Conservation (phyloP, 306 rosid species). For the Castanospermum australe region DNA sequence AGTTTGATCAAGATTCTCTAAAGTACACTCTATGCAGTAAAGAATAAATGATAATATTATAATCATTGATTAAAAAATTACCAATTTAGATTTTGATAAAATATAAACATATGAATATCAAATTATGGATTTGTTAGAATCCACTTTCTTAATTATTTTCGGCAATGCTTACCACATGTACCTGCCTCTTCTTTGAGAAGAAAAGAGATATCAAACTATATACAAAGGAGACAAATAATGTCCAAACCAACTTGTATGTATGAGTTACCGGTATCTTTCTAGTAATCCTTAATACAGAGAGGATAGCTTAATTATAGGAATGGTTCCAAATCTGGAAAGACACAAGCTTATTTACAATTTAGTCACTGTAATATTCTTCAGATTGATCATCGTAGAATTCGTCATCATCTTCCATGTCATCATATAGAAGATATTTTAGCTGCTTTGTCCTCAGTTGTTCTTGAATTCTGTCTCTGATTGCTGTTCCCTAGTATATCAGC, state of each 20-base stretch:
- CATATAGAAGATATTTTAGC: slow-evolving; percentile 41
- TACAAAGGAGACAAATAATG: not conserved
- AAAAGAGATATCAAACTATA: slow-evolving; percentile 18
- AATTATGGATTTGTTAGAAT: too few species aligned
- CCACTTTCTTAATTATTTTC: too few species aligned
- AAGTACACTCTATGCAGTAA: too few species aligned
- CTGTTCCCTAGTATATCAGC: slow-evolving; percentile 65
- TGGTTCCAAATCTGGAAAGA: slow-evolving; percentile 10
- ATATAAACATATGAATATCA: too few species aligned
- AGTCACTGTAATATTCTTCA: slow-evolving; percentile 42
- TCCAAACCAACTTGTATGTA: slow-evolving; percentile 19
- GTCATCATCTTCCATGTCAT: slow-evolving; percentile 52
- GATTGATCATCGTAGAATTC: slow-evolving; percentile 30
- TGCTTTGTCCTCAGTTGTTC: slow-evolving; percentile 63
- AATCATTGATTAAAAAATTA: too few species aligned
- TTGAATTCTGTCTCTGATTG: slow-evolving; percentile 88
- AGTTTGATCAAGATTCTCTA: too few species aligned
- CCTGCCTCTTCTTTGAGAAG: not conserved
- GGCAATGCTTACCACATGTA: too few species aligned
- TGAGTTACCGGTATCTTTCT: not conserved
- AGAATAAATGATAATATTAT: too few species aligned
- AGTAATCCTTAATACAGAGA: slow-evolving; percentile 17
- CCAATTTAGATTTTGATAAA: too few species aligned
- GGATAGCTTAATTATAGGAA: not conserved
- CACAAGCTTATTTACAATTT: slow-evolving; percentile 28